Base-by-base conservation (phyloP, 352 stramenopile species). In the Phytophthora lateralis region DNA sequence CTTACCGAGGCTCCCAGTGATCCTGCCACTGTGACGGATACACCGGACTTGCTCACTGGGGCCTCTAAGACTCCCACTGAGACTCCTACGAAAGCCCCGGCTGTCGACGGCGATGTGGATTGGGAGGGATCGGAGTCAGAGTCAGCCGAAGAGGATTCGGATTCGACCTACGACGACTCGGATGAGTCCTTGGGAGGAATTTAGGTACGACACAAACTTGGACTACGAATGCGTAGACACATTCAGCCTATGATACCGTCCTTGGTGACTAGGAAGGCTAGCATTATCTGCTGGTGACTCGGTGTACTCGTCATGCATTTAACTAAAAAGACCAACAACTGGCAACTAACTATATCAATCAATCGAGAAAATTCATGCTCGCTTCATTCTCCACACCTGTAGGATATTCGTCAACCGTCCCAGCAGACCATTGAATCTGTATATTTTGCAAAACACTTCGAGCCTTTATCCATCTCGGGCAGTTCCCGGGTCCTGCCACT, bases 71-170 rank as follows among this genome's bases (percentile, higher is more conserved):
- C 26, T 27, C 27, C 27, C 24, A 58, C 37, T 12, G 21, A 45
- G 6, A 2, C 45, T 15, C 38, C 37, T 12, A 50, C 38, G 11
- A 50, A 46, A 8, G 27, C 37, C 6, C 27, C 55, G 27, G 38
- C 35, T 10, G 50, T 47, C n/a, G 47, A 50, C 6, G 17, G 43
- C 15, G 41, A 58, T 9, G 55, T 55, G 24, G 32, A 44, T 12
- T 65, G 54, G 54, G 61, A 69, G 4, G 61, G 61, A 15, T 65
- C 61, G n/a, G 61, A 65, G 35, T 44, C 38, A 30, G 61, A 65
- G 35, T 44, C 38, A 30, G 18, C 27, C 5, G 38, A 60, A 5
- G 24, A 18, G 11, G 49, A 66, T 32, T 69, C 60, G 17, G 45
- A 64, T 29, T 69, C 61, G 4, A 60, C 26, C 18, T 57, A 69